Conservation (phyloP, 2,329 filamentous ascomycete genomes). For the Chaetomiaceae sp. region DNA sequence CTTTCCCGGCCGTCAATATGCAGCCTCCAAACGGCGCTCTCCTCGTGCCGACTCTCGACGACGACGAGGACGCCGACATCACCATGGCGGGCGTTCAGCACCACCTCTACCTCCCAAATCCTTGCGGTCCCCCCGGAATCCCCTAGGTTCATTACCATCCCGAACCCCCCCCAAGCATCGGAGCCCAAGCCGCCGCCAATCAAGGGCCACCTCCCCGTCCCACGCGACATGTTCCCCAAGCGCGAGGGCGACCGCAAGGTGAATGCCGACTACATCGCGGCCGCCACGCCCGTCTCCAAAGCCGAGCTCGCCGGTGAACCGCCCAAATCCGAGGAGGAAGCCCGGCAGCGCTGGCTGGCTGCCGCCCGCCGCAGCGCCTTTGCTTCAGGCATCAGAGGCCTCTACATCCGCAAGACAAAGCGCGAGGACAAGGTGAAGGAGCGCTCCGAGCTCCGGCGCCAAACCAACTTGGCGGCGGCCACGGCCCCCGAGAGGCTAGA, state of each 20-base stretch:
- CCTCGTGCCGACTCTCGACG: constrained; percentile 17
- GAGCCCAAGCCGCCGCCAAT: constrained; percentile 45
- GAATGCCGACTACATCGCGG: constrained; percentile 54
- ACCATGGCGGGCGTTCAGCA: constrained; percentile 24
- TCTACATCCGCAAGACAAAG: constrained; percentile 61
- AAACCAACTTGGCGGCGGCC: constrained; percentile 45
- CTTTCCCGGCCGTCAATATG: constrained; percentile 26
- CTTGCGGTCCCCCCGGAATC: constrained; percentile 73
- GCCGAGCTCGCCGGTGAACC: constrained; percentile 34
- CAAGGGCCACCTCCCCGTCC: constrained; percentile 78
- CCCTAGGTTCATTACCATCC: constrained; percentile 80
- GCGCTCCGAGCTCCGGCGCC: constrained; percentile 42
- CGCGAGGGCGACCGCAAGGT: constrained; percentile 56
- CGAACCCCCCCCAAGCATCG: constrained; percentile 67
- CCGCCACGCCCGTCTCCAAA: constrained; percentile 53
- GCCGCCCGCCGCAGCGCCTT: constrained; percentile 67
- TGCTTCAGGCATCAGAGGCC: constrained; percentile 61
- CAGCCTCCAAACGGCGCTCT: constrained; percentile 23
- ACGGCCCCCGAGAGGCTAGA: constrained; percentile 67
- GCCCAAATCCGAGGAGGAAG: constrained; percentile 38
- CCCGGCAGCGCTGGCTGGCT: constrained; percentile 72
- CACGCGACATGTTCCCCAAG: constrained; percentile 70
- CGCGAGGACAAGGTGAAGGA: constrained; percentile 33
- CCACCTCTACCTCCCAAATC: constrained; percentile 31
- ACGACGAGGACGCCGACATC: constrained; percentile 8